Evolutionary conservation across 1,284 basidiomycete species (phyloP).

Genomic region (Neonothopanus nambi): DNA sequence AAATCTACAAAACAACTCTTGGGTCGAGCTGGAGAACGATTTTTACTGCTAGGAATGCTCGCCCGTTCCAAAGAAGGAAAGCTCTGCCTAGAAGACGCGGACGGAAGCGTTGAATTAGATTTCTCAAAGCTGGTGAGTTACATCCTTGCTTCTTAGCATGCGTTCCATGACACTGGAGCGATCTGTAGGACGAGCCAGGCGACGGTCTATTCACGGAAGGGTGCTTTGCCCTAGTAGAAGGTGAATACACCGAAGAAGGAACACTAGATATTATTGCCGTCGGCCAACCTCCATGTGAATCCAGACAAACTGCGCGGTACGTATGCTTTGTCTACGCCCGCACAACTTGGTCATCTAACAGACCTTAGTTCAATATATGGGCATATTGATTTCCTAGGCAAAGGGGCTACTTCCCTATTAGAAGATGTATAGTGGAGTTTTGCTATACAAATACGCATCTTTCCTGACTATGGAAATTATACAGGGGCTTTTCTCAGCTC

Average conservation of each 20-base stretch:
- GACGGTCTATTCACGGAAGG: slow-evolving; percentile 98
- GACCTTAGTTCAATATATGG: slow-evolving; percentile 79
- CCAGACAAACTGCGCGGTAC: slow-evolving; percentile 78
- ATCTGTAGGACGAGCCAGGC: slow-evolving; percentile 79
- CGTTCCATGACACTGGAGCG: slow-evolving; percentile 1
- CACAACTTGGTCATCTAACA: slow-evolving; percentile 2
- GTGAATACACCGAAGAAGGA: slow-evolving; percentile 93
- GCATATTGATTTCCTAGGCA: slow-evolving; percentile 93
- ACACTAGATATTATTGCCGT: slow-evolving; percentile 89
- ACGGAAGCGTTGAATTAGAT: slow-evolving; percentile 89
- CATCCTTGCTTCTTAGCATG: slow-evolving; percentile 5
- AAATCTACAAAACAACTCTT: slow-evolving; percentile 96
- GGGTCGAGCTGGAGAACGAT: slow-evolving; percentile 87
- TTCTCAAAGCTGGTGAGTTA: slow-evolving; percentile 79
- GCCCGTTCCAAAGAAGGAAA: slow-evolving; percentile 87
- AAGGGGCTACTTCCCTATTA: slow-evolving; percentile 86
- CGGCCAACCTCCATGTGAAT: slow-evolving; percentile 96
- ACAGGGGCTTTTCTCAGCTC: slow-evolving; percentile 59
- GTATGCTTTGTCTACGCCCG: slow-evolving; percentile 19
- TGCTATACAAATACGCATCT: background rate
- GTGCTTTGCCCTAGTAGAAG: slow-evolving; percentile 92
- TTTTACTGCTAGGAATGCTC: slow-evolving; percentile 94
- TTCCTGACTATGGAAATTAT: slow-evolving; percentile 6
- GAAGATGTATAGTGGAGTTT: slow-evolving; percentile 75
- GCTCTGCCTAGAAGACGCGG: slow-evolving; percentile 91